Base-by-base conservation (phyloP, 2,329 filamentous ascomycete species). In the Aspergillus amoenus region DNA sequence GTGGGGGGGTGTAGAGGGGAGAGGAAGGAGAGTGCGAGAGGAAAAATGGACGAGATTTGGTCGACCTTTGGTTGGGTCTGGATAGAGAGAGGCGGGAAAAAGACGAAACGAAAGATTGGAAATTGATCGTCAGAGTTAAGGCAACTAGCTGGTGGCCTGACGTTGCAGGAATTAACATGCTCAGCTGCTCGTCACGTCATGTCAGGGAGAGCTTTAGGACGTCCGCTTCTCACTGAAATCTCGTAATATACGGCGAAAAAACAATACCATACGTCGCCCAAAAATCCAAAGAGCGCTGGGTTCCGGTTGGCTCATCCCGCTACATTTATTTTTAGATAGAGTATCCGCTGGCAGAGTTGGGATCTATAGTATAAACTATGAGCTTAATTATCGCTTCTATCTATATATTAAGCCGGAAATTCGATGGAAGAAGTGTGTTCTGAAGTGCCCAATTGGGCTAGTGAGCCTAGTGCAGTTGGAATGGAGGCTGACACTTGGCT, bases 1-100 rank as follows among this genome's bases (percentile, higher is more conserved):
- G 52, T 52, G 55, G 58, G 56, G 55, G 53, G 41, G 48, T 55
- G 55, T 49, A 55, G 49, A 61, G 46, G 49, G 52, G 48, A 56
- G 55, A 54, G 46, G 57, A 55, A 57, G 56, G 52, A 57, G 58
- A 58, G 50, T 52, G 46, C 57, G 45, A 63, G 57, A 34, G 47
- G 51, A 58, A 62, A 59, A 61, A 55, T 58, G 58, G 62, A 65
- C 56, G 54, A 62, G 60, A 56, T 60, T 61, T 61, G 57, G 59
- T 57, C 56, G 62, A 60, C 61, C 50, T 59, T 55, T 59, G 59
- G 57, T 57, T 57, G 57, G 57, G 58, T 58, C 56, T 63, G 56
- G 62, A 61, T 59, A 56, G 57, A 60, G 24, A 52, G 57, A 57
- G 57, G 56, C 57, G 58, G 61, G 59, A 63, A 63, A 60, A 59